Evolutionary conservation across 2,329 filamentous ascomycete species (phyloP), one percentile per base, ranked within the genome.

Genomic region (Verticillium zaregamsianum): DNA sequence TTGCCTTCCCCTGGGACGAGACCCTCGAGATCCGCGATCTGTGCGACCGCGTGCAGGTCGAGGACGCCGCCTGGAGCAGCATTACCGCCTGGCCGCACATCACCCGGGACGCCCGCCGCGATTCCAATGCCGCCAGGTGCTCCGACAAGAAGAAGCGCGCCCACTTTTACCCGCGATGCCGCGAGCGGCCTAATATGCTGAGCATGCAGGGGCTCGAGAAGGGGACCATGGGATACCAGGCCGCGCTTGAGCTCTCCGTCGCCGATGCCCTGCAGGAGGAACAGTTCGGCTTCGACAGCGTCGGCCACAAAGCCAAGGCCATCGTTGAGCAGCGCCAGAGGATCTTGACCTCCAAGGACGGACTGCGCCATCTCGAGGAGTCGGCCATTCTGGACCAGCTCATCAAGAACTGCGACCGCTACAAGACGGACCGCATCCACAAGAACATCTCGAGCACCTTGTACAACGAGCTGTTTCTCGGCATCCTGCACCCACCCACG

Each of bases 151-250:
- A 77, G 64, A 76, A 76, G 63, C 80, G 79, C 61, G 80, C 84
- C 61, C 85, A 87, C 70, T 87, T 86, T 70, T 83, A 84, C 68
- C 78, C 85, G 49, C 80, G 82, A 61, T 86, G 83, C 65, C 79
- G 82, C 56, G 87, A 90, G 70, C 76, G 85, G 25, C 89, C 89
- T 49, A 89, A 84, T 71, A 91, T 91, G 88, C 79, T 91, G 63
- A 89, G 86, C 77, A 87, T 88, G 78, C 86, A 89, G 66, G 89
- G 89, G 3, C 74, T 89, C 35, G 89, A 92, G 70, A 87, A 87
- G 71, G 89, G 89, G 52, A 90, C 87, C 20, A 80, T 90, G 70
- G 89, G 89, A 59, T 90, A 86, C 70, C 82, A 86, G 66, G 86
- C 89, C 25, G 89, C 89, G 8, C 77, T 91, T 39, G 87, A 91